Evolutionary conservation across 495 filamentous ascomycete species (phyloP), one percentile per base, ranked within the genome.

Genomic region (Aspergillus bridgeri): DNA sequence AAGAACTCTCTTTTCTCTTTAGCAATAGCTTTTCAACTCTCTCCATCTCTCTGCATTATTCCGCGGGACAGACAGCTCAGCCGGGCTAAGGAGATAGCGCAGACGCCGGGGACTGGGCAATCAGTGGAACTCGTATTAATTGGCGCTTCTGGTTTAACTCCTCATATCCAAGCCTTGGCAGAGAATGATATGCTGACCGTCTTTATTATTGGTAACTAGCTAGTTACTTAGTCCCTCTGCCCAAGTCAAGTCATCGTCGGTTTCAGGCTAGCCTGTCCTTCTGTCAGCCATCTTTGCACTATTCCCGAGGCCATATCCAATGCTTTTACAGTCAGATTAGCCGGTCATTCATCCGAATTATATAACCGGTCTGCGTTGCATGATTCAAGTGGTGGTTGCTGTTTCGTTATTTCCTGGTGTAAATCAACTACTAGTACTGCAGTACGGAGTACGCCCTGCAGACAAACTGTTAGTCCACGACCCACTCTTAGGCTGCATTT

Each of bases 261-360:
- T 27, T 27, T 27, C 25, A 27, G 25, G 25, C 27, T 29, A 29
- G 27, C 11, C 27, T 29, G 6, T 15, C 33, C 11, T 38, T 15
- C 33, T 38, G 33, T 38, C 11, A 15, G 33, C 33, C 6, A 38
- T 4, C 33, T 15, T 13, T 13, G 17, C 11, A 15, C 33, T 11
- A 38, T 15, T n/a, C 33, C 33, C 33, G 33, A 13, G 13, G 33
- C 13, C 33, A 38, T 38, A 38, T 15, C 33, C 33, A 38, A 15
- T 38, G 9, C 33, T 15, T 38, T 38, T 38, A 2, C 7, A 38
- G 17, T 3, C 33, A 38, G 6, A 38, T 60, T 56, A 56, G 19
- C 53, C 27, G 53, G 53, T 17, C 24, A 60, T 60, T 56, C 48
- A 60, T 18, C 48, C 53, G 58, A 49, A 3, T 50, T 43, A 21